Base-by-base conservation (phyloP, 441 rosid species). In the Pelargonium myrrhifolium region DNA sequence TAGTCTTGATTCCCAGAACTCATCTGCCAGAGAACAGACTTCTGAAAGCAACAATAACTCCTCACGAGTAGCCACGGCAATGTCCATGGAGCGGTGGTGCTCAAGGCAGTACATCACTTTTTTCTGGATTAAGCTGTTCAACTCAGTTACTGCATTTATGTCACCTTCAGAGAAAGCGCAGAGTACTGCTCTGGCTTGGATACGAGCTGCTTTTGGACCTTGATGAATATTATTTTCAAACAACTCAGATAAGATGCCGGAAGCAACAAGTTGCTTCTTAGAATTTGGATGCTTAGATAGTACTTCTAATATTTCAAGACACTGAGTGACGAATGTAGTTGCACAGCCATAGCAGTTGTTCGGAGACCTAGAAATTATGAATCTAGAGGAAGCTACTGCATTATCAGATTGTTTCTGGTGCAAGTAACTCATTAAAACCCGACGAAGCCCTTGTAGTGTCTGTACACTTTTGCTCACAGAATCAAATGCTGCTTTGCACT, bases 391-490 rank as follows among this genome's bases (percentile, higher is more conserved):
- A 68, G 85, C 82, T 55, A 76, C 78, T 21, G 86, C 73, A 75
- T 78, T 77, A 76, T 94, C 91, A 37, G 93, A 86, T 74, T 86
- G 96, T 74, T 90, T 94, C 82, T 85, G 97, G 85, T 94, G 98
- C 87, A 96, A 86, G 83, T 94, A 96, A 75, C 80, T 87, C 99
- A 94, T 94, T 75, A 96, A 71, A 82, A 94, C 99, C 69, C 92
- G 82, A 67, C 99, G 99, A 78, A 96, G 90, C 66, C 99, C 99
- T 82, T 96, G 99, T 67, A 96, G 87, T 9, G 98, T 96, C 86
- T 96, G 99, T 63, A 96, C 99, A 82, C 99, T 96, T 85, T 96
- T 96, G 87, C 97, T 93, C 70, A 96, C 99, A 76, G 99, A 96
- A 82, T 93, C 99, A 85, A 96, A 96, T 77, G 99, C 99, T 78